A percentile compares a stretch with the other conserved stretches of the same genome.
phyloP scores from a whole-genome alignment of 2,329 filamentous ascomycete genomes.

The Paracorniculantispora psalliotae region DNA sequence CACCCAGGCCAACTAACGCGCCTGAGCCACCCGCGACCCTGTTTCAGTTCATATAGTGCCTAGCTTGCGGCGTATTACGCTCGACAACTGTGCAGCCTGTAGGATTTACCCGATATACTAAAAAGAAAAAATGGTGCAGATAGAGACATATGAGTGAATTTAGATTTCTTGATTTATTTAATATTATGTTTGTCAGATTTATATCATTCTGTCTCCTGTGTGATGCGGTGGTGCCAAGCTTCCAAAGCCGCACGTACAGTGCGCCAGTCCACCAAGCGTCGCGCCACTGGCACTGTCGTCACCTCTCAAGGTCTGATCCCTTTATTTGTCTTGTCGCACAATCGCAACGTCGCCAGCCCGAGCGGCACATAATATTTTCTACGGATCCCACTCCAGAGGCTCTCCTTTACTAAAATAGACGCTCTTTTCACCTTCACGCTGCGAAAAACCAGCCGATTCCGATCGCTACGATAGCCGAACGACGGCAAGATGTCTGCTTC shows the following conservation, averaged over 20 bases:
- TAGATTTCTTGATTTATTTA: background rate
- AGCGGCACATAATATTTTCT: background rate
- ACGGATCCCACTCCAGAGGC: background rate
- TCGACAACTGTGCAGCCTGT: background rate
- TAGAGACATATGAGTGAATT: background rate
- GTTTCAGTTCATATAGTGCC: background rate
- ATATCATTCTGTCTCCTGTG: background rate
- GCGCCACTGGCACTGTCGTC: background rate
- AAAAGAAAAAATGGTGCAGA: background rate
- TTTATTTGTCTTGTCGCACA: background rate
- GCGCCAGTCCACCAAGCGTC: background rate
- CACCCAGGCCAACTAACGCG: conserved; percentile 46
- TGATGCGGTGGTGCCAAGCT: background rate
- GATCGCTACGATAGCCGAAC: background rate
- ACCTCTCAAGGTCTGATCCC: conserved; percentile 1
- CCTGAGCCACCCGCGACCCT: background rate
- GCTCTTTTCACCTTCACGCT: background rate
- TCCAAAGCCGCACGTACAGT: background rate
- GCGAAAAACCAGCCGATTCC: background rate
- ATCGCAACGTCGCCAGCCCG: background rate
- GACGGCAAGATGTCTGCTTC: conserved; percentile 4
- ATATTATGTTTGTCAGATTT: background rate
- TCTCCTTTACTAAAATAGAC: background rate
- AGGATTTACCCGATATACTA: background rate
- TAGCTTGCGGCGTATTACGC: too few relatives aligned